Conservation (phyloP, 2,329 filamentous ascomycete species). For the Neoascochyta sp. region DNA sequence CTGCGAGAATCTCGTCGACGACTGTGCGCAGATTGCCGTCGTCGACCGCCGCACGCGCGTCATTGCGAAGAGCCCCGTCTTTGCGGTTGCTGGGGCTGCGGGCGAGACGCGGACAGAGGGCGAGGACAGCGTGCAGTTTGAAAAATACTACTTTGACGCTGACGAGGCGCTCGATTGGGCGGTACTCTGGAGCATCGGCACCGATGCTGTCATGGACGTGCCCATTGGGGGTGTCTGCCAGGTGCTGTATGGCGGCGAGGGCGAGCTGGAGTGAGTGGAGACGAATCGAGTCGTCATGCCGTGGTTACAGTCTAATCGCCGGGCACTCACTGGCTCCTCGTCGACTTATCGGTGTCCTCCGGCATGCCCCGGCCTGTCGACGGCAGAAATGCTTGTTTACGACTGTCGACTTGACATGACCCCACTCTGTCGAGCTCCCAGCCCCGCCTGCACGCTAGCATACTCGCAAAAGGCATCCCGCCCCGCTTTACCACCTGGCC, state of each 20-base stretch:
- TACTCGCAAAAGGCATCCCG: too few species aligned
- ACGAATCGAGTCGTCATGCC: too few species aligned
- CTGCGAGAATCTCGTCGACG: conserved; percentile 88
- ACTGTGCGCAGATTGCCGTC: conserved; percentile 78
- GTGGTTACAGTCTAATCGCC: too few species aligned
- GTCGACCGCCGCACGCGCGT: conserved; percentile 66
- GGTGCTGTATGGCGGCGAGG: conserved; percentile 71
- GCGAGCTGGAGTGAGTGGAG: conserved; percentile 1
- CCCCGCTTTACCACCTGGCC: too few species aligned
- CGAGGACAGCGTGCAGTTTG: conserved; percentile 33
- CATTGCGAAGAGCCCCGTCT: conserved; percentile 40
- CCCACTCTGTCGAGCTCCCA: too few species aligned
- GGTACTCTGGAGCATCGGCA: conserved; percentile 83
- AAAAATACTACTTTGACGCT: conserved; percentile 36
- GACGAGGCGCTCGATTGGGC: conserved; percentile 64
- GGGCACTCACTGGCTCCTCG: too few species aligned
- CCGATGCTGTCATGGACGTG: conserved; percentile 96
- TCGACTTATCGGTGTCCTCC: too few species aligned
- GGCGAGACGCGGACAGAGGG: conserved; percentile 30
- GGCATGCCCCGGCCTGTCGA: too few species aligned
- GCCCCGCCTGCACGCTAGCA: too few species aligned
- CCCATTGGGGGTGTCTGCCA: conserved; percentile 93
- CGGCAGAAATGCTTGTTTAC: too few species aligned
- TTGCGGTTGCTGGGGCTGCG: conserved; percentile 16
- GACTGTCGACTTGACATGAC: too few species aligned